Base-by-base conservation (phyloP, 768 basidiomycete species). In the Chalciporus pseudorubinellus region DNA sequence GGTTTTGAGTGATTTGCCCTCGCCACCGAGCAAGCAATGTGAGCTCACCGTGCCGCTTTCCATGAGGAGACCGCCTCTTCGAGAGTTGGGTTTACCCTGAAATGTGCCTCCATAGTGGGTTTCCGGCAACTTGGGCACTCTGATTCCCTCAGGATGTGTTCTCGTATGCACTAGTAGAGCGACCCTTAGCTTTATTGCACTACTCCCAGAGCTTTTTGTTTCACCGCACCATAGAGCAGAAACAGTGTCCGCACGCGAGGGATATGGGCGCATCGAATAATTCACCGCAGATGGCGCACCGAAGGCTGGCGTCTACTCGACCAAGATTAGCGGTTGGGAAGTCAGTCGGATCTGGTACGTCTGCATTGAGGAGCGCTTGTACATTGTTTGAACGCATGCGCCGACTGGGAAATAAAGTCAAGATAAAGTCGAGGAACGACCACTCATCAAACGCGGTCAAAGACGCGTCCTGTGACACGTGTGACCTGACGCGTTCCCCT, bases 221-320 rank as follows among this genome's bases (percentile, higher is more conserved):
- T 38, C 43, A 38, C 62, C 84, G 59, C 56, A 89, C 88, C 60
- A 79, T 63, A 13, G 87, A 89, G 70, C 91, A 92, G 64, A 92
- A 93, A 43, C 82, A 85, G 60, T 93, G 91, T 1, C 89, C 90
- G 62, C 91, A 92, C 6, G 66, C 66, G 4, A 92, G 76, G 3
- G 81, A 81, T 22, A 92, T 84, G 5, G 91, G 91, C 0, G 77
- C 89, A 46, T 79, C 79, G 60, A 81, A 88, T 29, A 84, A 74
- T 52, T 91, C 87, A 34, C 83, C 75, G 63, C 91, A 93, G 48
- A 93, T 90, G 22, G 78, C 76, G 59, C 91, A 93, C 14, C 87
- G 77, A 52, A 88, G 70, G 10, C 84, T 76, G 18, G 76, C 65
- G 58, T 93, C 91, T 16, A 92, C 66, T 24, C 72, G 70, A 21